Evolutionary conservation across 441 rosid species (phyloP).

Genomic region (Erodium trifolium): DNA sequence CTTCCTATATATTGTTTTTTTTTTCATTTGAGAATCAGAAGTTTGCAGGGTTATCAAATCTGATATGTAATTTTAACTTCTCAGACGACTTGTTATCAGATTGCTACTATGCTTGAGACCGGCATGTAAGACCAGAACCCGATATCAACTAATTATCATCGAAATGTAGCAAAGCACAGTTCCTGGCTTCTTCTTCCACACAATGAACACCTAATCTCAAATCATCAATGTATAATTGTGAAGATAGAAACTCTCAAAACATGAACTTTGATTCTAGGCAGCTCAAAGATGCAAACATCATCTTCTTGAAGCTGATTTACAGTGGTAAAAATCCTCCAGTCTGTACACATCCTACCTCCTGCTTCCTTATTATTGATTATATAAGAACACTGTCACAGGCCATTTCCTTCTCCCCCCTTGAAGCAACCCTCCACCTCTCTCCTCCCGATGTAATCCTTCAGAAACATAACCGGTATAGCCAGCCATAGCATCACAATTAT

Average conservation of each 20-base stretch:
- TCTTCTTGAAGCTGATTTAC: background rate
- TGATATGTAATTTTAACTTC: no score
- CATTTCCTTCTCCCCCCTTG: background rate
- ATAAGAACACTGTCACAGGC: background rate
- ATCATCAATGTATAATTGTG: background rate
- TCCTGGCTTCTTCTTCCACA: no score
- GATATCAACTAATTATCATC: no score
- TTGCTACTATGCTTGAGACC: no score
- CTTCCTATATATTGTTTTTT: no score
- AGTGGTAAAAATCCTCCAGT: background rate
- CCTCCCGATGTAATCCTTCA: background rate
- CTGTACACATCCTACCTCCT: background rate
- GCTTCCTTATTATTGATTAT: background rate
- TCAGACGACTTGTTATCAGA: no score
- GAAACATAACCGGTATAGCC: background rate
- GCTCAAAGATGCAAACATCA: background rate
- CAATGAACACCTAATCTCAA: no score
- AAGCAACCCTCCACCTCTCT: conserved; percentile 1
- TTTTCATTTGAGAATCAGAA: no score
- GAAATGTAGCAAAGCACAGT: no score
- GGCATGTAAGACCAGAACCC: no score
- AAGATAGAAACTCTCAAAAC: background rate
- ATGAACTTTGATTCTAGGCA: background rate
- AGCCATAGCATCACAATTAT: background rate
- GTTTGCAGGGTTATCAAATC: no score